A percentile compares a stretch with the other conserved stretches of the same genome.
Evolutionary conservation across 106 monocot species (phyloP).

Genomic region (Platanthera guangdongensis): DNA sequence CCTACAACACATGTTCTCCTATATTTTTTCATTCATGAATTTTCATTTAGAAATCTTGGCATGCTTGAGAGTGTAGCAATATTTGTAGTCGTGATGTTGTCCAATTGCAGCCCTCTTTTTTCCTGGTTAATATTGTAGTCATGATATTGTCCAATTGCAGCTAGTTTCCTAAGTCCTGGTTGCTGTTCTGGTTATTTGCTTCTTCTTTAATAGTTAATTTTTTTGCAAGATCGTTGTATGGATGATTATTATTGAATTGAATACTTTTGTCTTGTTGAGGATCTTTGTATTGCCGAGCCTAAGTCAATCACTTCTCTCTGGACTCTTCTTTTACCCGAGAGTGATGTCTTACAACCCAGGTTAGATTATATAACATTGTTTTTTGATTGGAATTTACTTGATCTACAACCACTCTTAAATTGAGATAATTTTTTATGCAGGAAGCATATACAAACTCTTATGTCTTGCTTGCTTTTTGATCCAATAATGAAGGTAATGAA

Average conservation of each 20-base stretch:
- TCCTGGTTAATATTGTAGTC: background rate
- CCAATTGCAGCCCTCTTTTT: background rate
- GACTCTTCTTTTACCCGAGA: constrained; percentile 74
- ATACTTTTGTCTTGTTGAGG: constrained; percentile 30
- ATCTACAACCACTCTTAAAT: background rate
- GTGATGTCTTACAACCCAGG: constrained; percentile 77
- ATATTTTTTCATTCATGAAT: background rate
- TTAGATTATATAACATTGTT: constrained; percentile 10
- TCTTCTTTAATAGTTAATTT: background rate
- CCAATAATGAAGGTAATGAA: constrained; percentile 69
- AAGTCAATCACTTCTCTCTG: constrained; percentile 84
- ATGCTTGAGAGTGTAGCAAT: background rate
- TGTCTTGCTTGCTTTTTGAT: constrained; percentile 91
- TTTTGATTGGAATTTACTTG: constrained; percentile 1
- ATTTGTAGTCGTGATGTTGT: background rate
- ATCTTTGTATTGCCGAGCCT: constrained; percentile 82
- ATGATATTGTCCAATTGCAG: background rate
- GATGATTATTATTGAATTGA: constrained; percentile 6
- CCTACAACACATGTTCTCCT: too few species aligned
- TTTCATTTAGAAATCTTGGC: background rate
- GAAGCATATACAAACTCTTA: constrained; percentile 62
- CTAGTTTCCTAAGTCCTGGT: background rate
- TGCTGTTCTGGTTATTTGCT: background rate
- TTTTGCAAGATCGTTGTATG: background rate
- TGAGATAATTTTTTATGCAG: constrained; percentile 28